Percentiles rank a stretch among this genome's conserved stretches.
Evolutionary conservation across 495 filamentous ascomycete species (phyloP).

Genomic region (Xylaria acuta): DNA sequence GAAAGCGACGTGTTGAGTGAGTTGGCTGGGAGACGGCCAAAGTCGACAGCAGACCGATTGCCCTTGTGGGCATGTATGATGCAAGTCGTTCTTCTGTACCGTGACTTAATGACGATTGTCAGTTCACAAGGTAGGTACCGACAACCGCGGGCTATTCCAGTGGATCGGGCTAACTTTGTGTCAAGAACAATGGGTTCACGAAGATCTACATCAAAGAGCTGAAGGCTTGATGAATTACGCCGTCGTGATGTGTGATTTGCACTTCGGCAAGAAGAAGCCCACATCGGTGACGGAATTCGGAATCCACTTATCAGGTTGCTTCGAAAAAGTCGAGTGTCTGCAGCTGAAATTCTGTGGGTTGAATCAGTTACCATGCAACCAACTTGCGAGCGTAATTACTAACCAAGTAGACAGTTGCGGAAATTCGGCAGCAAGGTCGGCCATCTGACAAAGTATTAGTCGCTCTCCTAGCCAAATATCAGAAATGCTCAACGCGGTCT

Average conservation of each 20-base stretch:
- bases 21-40: conserved; percentile 33
- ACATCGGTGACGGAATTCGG: conserved; percentile 31
- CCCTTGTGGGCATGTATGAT: conserved; percentile 42
- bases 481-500: conserved; percentile 21
- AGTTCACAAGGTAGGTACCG: conserved; percentile 32
- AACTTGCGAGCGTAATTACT: not conserved
- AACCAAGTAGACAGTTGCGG: conserved; percentile 14
- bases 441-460: conserved; percentile 20
- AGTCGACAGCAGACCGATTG: conserved; percentile 37
- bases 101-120: conserved; percentile 30
- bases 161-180: conserved; percentile 27
- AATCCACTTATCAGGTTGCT: conserved; percentile 12
- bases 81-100: conserved; percentile 43
- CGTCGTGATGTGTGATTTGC: conserved; percentile 42
- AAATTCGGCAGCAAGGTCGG: conserved; percentile 17
- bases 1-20: conserved; percentile 34
- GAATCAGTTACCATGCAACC: not conserved
- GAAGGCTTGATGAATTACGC: conserved; percentile 33
- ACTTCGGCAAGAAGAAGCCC: conserved; percentile 43
- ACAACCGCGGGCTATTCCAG: not conserved
- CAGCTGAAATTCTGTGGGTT: conserved; percentile 33
- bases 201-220: conserved; percentile 16
- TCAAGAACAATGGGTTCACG: conserved; percentile 17
- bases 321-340: conserved; percentile 16
- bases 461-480: conserved; percentile 23